Percentiles rank a stretch among this genome's conserved stretches.
Conservation (phyloP, 352 stramenopile species). For the Hyaloperonospora arabidopsidis region DNA sequence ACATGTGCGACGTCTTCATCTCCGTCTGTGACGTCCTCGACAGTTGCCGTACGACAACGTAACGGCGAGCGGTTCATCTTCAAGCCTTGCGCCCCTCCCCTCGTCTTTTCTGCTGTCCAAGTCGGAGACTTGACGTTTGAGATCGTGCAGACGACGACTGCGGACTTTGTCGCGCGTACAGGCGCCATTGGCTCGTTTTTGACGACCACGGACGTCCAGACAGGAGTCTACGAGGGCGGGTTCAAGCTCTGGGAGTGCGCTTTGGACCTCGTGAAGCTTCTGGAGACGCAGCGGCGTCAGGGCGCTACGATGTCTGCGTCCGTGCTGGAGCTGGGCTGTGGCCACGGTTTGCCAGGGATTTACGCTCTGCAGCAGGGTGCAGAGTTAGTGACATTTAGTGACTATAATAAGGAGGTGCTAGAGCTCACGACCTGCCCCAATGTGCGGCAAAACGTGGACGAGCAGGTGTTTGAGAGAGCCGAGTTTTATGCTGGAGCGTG, state of each 20-base stretch:
- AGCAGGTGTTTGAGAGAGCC: slow-evolving; percentile 27
- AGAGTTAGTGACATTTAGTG: slow-evolving; percentile 63
- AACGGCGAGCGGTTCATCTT: no score
- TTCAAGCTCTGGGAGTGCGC: slow-evolving; percentile 86
- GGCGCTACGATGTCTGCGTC: slow-evolving; percentile 19
- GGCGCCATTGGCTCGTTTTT: slow-evolving; percentile 59
- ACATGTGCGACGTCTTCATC: no score
- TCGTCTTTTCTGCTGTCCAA: slow-evolving; percentile 29
- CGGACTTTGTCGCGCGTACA: slow-evolving; percentile 41
- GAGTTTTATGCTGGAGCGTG: slow-evolving; percentile 77
- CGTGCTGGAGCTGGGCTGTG: slow-evolving; percentile 74
- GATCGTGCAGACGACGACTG: slow-evolving; percentile 54
- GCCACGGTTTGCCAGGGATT: slow-evolving; percentile 71
- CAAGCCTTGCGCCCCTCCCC: neutral
- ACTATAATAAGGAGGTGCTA: slow-evolving; percentile 86
- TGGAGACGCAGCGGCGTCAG: slow-evolving; percentile 24
- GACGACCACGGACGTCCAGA: slow-evolving; percentile 65
- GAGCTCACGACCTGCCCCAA: slow-evolving; percentile 81
- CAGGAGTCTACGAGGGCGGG: slow-evolving; percentile 77
- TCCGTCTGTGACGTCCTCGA: no score
- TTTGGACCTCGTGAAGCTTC: slow-evolving; percentile 57
- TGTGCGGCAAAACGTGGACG: slow-evolving; percentile 43
- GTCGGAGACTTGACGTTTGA: slow-evolving; percentile 40
- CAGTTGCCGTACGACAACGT: no score
- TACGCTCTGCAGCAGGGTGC: slow-evolving; percentile 61